A percentile compares a stretch with the other conserved stretches of the same genome.
Conservation (phyloP, 2,329 filamentous ascomycete genomes). For the Fusarium algeriense region DNA sequence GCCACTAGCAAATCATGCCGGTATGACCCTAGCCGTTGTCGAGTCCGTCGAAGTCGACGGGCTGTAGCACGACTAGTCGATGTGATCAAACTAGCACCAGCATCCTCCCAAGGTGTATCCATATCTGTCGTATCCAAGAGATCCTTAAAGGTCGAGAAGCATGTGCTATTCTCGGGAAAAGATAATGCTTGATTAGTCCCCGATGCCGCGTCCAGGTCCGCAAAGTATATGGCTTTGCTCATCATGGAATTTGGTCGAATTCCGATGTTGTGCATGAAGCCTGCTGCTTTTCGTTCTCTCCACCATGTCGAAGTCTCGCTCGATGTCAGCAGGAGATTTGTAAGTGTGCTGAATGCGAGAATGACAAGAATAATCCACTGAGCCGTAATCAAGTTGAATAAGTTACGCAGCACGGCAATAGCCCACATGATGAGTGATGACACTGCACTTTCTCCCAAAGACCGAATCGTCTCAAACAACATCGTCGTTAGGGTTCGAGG, state of each 20-base stretch:
- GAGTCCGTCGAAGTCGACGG: conserved; percentile 78
- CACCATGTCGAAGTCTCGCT: conserved; percentile 84
- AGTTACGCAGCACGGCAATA: conserved; percentile 72
- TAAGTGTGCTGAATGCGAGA: conserved; percentile 75
- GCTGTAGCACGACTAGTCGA: conserved; percentile 66
- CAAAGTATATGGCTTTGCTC: conserved; percentile 86
- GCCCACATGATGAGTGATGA: conserved; percentile 83
- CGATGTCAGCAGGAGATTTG: conserved; percentile 81
- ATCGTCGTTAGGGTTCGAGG: conserved; percentile 75
- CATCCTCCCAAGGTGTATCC: conserved; percentile 67
- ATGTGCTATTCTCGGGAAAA: conserved; percentile 64
- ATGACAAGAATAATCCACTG: conserved; percentile 80
- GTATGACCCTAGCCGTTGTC: conserved; percentile 85
- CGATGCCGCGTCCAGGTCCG: conserved; percentile 78
- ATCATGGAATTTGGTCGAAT: conserved; percentile 83
- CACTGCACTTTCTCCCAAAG: conserved; percentile 78
- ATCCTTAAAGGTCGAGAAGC: conserved; percentile 72
- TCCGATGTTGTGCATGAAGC: conserved; percentile 85
- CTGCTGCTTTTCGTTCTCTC: conserved; percentile 82
- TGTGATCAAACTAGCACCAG: conserved; percentile 61
- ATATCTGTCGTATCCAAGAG: conserved; percentile 69
- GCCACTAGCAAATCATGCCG: conserved; percentile 92
- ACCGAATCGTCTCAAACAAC: conserved; percentile 78
- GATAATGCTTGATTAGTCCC: conserved; percentile 51
- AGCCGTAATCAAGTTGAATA: conserved; percentile 77